Base-by-base conservation (phyloP, 768 basidiomycete genomes). In the Stropharia rugosoannulata region DNA sequence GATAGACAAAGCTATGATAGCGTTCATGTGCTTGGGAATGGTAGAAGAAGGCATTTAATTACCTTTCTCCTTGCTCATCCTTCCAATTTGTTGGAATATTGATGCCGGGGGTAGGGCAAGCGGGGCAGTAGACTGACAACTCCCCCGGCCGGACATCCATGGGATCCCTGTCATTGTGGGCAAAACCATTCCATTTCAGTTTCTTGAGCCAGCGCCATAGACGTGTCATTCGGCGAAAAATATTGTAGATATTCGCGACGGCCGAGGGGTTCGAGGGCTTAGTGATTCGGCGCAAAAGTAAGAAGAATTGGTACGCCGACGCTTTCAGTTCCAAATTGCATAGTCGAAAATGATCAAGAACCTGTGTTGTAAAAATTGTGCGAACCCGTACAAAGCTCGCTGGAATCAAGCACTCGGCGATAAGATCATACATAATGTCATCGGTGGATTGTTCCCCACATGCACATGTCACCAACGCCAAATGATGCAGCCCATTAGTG, bases 81-180 rank as follows among this genome's bases (percentile, higher is more conserved):
- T 58, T 36, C 69, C 69, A 70, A 29, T 64, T 22, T 1, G 32
- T 25, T 3, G 66, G 64, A 2, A 70, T 19, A 46, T 72, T 72
- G 13, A 66, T 49, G 0, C 57, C 59, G 0, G 63, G 65, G 41
- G 68, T 68, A 0, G 64, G 69, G 42, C 71, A 72, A 3, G 64
- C 59, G 0, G 64, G 54, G 42, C 68, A 72, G 29, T 67, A 65
- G 3, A 50, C 41, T 1, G 54, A 47, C 4, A 63, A n/a, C n/a
- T n/a, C n/a, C n/a, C n/a, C n/a, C n/a, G n/a, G n/a, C n/a, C n/a
- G n/a, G n/a, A 51, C 44, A 4, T 49, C 11, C 18, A 25, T n/a
- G 1, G 45, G 39, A 4, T 47, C 22, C 4, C 4, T 18, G 1
- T 25, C 16, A 2, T 42, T 49, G 18, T 57, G 61, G 0, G 59